Evolutionary conservation across 192 early-diverging fungal genomes (phyloP).

Genomic region (Coemansia interrupta): DNA sequence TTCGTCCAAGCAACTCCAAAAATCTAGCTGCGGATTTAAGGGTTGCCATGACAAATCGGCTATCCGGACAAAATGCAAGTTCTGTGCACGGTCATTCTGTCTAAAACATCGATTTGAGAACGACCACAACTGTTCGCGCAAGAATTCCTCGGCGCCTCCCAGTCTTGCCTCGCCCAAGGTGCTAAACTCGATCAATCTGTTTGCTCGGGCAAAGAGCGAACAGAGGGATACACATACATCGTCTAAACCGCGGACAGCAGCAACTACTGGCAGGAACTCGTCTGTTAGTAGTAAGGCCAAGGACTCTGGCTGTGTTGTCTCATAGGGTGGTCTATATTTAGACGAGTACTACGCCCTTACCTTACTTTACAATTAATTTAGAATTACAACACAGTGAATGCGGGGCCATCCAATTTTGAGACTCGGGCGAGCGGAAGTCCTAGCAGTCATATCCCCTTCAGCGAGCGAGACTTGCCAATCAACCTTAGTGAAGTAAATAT

Average conservation of each 20-base stretch:
- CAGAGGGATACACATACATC: neutral
- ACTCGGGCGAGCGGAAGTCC: no score
- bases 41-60: conserved; percentile 66
- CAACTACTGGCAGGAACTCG: neutral
- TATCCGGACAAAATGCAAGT: conserved; percentile 64
- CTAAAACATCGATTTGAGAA: conserved; percentile 73
- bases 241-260: neutral
- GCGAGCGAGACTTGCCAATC: no score
- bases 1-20: conserved; percentile 30
- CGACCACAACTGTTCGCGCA: conserved; percentile 63
- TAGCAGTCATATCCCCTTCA: no score
- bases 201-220: conserved; percentile 7
- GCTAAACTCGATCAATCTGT: conserved; percentile 2
- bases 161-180: conserved; percentile 1
- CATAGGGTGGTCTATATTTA: conserved; percentile 3
- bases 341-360: no score
- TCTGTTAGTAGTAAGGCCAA: conserved; percentile 10
- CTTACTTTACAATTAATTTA: no score
- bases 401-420: no score
- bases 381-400: no score
- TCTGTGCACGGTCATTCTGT: conserved; percentile 67
- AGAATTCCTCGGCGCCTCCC: conserved; percentile 23
- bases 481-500: no score
- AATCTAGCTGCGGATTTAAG: conserved; percentile 57
- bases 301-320: conserved; percentile 32